phyloP scores from a whole-genome alignment of 2,329 filamentous ascomycete genomes.

The Trichoderma breve region DNA sequence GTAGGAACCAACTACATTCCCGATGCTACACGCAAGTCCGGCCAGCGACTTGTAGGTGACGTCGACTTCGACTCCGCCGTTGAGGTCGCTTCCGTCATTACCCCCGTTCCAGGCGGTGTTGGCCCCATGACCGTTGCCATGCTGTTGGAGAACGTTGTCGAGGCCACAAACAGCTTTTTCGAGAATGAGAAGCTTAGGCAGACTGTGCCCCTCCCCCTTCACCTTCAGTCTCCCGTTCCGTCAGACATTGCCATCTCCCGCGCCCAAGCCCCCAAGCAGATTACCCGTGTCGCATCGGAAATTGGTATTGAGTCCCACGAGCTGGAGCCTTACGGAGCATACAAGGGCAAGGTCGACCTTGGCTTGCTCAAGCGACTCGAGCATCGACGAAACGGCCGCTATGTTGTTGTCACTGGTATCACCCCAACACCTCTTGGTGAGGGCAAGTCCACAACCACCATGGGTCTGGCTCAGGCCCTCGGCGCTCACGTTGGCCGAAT shows the following conservation, averaged over 20 bases:
- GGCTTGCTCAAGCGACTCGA: conserved; percentile 76
- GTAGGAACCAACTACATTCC: conserved; percentile 96
- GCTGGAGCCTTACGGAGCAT: conserved; percentile 88
- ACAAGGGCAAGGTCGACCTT: conserved; percentile 94
- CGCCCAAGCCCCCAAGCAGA: conserved; percentile 85
- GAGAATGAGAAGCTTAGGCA: conserved; percentile 77
- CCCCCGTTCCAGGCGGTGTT: conserved; percentile 92
- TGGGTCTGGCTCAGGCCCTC: conserved; percentile 90
- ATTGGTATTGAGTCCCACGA: conserved; percentile 86
- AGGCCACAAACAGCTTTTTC: conserved; percentile 77
- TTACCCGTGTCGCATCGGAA: conserved; percentile 80
- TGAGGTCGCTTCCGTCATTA: conserved; percentile 87
- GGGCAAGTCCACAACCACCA: conserved; percentile 96
- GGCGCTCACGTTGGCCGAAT: conserved; percentile 84
- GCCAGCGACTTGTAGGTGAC: conserved; percentile 87
- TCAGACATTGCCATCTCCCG: conserved; percentile 93
- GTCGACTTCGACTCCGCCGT: conserved; percentile 86
- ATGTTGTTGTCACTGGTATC: conserved; percentile 91
- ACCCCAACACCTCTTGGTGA: conserved; percentile 95
- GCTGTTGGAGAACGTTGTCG: conserved; percentile 92
- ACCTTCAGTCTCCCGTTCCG: conserved; percentile 77
- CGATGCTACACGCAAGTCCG: conserved; percentile 86
- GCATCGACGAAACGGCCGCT: conserved; percentile 85
- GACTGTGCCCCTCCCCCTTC: conserved; percentile 80
- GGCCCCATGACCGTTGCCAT: conserved; percentile 99